Percentiles rank a stretch among this genome's conserved stretches.
Evolutionary conservation across 345 rosid genomes (phyloP).

Genomic region (Diplotaxis tenuifolia): DNA sequence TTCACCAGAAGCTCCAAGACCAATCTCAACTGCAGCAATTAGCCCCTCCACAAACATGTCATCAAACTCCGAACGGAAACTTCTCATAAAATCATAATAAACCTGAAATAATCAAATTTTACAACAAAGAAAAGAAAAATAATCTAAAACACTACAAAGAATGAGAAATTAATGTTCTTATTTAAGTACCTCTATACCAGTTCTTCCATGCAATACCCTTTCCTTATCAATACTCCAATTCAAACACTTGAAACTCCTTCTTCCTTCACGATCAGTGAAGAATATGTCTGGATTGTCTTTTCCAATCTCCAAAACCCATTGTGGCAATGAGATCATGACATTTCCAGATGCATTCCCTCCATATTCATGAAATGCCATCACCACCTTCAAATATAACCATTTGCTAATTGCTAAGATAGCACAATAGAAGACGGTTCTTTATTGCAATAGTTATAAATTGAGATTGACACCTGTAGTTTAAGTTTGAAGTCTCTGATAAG

Average conservation of each 20-base stretch:
- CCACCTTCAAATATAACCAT: constrained; percentile 58
- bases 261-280: constrained; percentile 89
- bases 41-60: constrained; percentile 69
- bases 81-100: constrained; percentile 97
- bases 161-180: not conserved
- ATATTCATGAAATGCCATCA: constrained; percentile 90
- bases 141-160: too few relatives aligned
- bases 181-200: constrained; percentile 75
- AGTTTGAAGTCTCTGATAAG: constrained; percentile 72
- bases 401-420: constrained; percentile 23
- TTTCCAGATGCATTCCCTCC: constrained; percentile 60
- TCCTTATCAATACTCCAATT: constrained; percentile 93
- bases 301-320: constrained; percentile 88
- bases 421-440: not conserved
- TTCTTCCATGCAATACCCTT: constrained; percentile 82
- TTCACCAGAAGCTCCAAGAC: constrained; percentile 91
- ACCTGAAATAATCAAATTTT: constrained; percentile 48
- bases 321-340: constrained; percentile 69
- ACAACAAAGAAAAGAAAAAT: constrained; percentile 15
- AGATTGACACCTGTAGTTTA: constrained; percentile 63
- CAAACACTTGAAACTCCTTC: constrained; percentile 74
- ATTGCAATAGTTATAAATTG: not conserved
- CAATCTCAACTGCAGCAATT: constrained; percentile 76
- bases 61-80: constrained; percentile 87
- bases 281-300: constrained; percentile 85